A percentile compares a stretch with the other conserved stretches of the same genome.
Evolutionary conservation across 306 rosid species (phyloP).

Genomic region (Datisca glomerata): DNA sequence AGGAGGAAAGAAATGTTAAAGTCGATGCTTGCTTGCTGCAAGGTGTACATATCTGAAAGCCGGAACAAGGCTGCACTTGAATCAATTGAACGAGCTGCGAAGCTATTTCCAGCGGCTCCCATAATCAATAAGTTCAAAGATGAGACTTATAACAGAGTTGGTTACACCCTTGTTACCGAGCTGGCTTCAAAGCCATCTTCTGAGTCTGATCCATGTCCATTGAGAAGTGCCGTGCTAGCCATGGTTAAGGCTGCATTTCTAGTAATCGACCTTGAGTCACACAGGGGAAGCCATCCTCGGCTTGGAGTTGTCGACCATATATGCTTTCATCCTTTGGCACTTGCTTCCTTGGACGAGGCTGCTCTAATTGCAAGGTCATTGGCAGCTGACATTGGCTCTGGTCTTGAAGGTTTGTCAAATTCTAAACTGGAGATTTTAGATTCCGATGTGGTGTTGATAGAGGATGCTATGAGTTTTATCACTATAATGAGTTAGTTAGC

Average conservation of each 20-base stretch:
- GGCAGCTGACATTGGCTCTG: conserved; percentile 44
- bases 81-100: conserved; percentile 57
- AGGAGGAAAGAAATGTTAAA: conserved; percentile 34
- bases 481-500: no score
- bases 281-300: conserved; percentile 80
- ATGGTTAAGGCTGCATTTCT: conserved; percentile 77
- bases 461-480: no score
- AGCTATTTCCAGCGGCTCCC: conserved; percentile 43
- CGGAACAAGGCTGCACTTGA: conserved; percentile 62
- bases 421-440: not conserved
- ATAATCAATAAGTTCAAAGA: conserved; percentile 71
- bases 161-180: conserved; percentile 73
- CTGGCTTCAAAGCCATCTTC: conserved; percentile 17
- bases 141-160: conserved; percentile 76
- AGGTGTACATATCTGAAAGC: conserved; percentile 85
- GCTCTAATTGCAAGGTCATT: conserved; percentile 49
- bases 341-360: conserved; percentile 51
- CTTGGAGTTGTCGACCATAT: conserved; percentile 84
- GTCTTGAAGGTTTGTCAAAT: conserved; percentile 56
- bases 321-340: conserved; percentile 69
- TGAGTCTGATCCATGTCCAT: conserved; percentile 32
- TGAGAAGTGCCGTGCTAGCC: conserved; percentile 51
- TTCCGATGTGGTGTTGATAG: not conserved
- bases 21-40: conserved; percentile 73
- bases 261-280: conserved; percentile 42